Conservation (phyloP, 495 filamentous ascomycete species). For the Parathielavia hyrcaniae region DNA sequence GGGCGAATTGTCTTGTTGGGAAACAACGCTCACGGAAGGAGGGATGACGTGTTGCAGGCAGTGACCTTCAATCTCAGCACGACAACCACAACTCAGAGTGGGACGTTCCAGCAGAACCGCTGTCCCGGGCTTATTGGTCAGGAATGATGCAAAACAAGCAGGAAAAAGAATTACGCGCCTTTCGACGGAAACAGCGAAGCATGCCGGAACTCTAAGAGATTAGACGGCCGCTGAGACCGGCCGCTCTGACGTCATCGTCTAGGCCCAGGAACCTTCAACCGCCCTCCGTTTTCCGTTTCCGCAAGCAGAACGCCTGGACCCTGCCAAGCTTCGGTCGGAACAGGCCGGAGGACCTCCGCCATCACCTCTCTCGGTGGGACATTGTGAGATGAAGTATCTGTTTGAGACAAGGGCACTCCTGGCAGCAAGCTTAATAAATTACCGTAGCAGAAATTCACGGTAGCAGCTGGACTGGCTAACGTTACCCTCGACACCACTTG, state of each 20-base stretch:
- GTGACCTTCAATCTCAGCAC: not conserved
- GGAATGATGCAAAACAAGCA: not conserved
- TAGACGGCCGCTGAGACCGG: not conserved
- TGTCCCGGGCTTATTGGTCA: not conserved
- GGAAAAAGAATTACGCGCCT: too few relatives aligned
- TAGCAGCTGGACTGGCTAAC: too few relatives aligned
- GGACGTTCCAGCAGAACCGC: not conserved
- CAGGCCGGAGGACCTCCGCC: not conserved
- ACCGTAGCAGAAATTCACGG: too few relatives aligned
- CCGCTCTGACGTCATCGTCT: slow-evolving; percentile 2
- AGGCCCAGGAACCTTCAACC: not conserved
- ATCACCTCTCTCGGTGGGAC: too few relatives aligned
- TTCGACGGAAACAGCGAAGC: too few relatives aligned
- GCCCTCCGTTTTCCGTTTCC: not conserved
- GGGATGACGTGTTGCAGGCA: slow-evolving; percentile 13
- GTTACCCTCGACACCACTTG: too few relatives aligned
- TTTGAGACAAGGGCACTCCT: too few relatives aligned
- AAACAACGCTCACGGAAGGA: not conserved
- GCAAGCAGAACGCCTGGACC: slow-evolving; percentile 3
- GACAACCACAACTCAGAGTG: not conserved
- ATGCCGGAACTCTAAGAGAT: not conserved
- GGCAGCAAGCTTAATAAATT: too few relatives aligned
- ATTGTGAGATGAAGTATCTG: too few relatives aligned
- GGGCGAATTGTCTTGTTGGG: not conserved
- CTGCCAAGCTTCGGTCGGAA: slow-evolving; percentile 5